Evolutionary conservation across 371 early-diverging fungal genomes (phyloP), one percentile per base, ranked within the genome.

Genomic region (Nematocida sp.): DNA sequence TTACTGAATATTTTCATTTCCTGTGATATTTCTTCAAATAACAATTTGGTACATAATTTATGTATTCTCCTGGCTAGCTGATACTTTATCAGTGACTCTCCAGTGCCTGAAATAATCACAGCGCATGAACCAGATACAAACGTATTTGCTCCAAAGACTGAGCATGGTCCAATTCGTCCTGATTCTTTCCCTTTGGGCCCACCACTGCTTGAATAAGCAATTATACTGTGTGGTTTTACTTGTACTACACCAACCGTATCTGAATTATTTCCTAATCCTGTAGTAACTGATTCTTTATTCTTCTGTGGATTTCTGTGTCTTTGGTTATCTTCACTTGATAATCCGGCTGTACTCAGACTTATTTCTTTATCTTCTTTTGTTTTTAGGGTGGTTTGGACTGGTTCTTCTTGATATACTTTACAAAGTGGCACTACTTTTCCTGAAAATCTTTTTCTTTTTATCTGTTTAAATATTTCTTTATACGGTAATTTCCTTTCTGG

Each of bases 81-180:
- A 6, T 13, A 1, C 46, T 70, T 13, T 9, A 73, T 73, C 9
- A 73, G 56, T 4, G 66, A 23, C 69, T 73, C 74, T 7, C 74
- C 74, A 4, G 74, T 73, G 13, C 74, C 74, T 1, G 74, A 73
- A 55, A 73, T 25, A n/a, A 50, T 3, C n/a, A 66, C 46, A 25
- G 33, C 11, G 3, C 27, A 6, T 7, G 6, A 7, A 1, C 18
- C n/a, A 66, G 62, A 18, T 7, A n/a, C 47, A 18, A 67, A 54
- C 0, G 74, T 73, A 47, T 73, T 73, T 23, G 74, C 74, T 1
- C 39, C 74, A 40, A 71, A 73, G 69, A 73, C 45, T n/a, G 74
- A 73, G 40, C 69, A 73, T 9, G 74, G 74, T 2, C 74, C 74
- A 39, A 73, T 66, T 54, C 74, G 7, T 42, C 74, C 74, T 4